Percentiles rank a stretch among this genome's conserved stretches.
Conservation (phyloP, 179 eudicot species). For the Carnegiea gigantea region DNA sequence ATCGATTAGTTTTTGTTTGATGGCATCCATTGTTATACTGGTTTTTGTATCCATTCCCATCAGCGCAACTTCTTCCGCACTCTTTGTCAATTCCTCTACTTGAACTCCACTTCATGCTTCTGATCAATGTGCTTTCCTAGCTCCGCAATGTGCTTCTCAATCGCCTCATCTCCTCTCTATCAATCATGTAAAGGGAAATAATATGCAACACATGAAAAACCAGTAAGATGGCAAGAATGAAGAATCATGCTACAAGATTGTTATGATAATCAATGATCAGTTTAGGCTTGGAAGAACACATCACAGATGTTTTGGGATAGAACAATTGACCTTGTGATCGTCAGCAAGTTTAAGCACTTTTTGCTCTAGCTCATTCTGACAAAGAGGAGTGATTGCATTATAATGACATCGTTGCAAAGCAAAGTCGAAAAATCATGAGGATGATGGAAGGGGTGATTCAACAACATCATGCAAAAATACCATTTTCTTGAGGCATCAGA, state of each 20-base stretch:
- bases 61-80: constrained; percentile 56
- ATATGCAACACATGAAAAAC: neutral
- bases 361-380: neutral
- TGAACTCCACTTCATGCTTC: constrained; percentile 78
- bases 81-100: constrained; percentile 63
- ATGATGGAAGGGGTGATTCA: too few species aligned
- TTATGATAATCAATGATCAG: too few species aligned
- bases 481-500: constrained; percentile 35
- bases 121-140: constrained; percentile 62
- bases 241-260: too few species aligned
- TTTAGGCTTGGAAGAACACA: neutral
- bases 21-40: constrained; percentile 43
- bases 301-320: neutral
- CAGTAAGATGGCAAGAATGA: neutral
- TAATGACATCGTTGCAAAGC: too few species aligned
- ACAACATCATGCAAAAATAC: constrained; percentile 23
- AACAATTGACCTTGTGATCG: neutral
- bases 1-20: constrained; percentile 54
- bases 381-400: neutral
- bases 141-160: constrained; percentile 40
- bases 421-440: too few species aligned
- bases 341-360: neutral
- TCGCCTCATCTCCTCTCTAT: constrained; percentile 65
- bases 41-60: constrained; percentile 50
- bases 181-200: neutral